A percentile compares a stretch with the other conserved stretches of the same genome.
phyloP scores from a whole-genome alignment of 805 yeast genomes.

The Kodamaea jinghongensis region DNA sequence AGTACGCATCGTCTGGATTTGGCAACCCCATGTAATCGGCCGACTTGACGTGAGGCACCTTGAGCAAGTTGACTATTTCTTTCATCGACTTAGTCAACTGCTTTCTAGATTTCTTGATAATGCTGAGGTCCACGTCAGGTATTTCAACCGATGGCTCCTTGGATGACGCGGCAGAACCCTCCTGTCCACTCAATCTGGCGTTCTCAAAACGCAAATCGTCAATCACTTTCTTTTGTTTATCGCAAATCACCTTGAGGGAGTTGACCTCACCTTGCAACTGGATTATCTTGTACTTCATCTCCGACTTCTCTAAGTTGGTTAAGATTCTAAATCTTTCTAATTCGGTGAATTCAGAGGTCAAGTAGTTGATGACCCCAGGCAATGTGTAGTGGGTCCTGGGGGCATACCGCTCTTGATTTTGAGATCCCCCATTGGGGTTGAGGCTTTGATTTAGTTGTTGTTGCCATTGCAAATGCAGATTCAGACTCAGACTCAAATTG shows the following conservation, averaged over 20 bases:
- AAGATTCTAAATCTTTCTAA: slow-evolving; percentile 42
- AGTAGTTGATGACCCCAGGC: slow-evolving; percentile 59
- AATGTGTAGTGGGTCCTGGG: slow-evolving; percentile 40
- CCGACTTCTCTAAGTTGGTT: slow-evolving; percentile 51
- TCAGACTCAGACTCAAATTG: not conserved
- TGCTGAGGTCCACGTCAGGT: slow-evolving; percentile 34
- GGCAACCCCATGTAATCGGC: slow-evolving; percentile 21
- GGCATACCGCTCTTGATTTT: slow-evolving; percentile 7
- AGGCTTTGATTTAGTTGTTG: slow-evolving; percentile 9
- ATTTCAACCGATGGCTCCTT: slow-evolving; percentile 12
- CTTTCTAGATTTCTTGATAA: slow-evolving; percentile 30
- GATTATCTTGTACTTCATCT: slow-evolving; percentile 49
- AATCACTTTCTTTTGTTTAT: slow-evolving; percentile 39
- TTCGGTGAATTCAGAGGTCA: slow-evolving; percentile 57
- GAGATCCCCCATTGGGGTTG: slow-evolving; percentile 6
- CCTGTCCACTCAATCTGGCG: slow-evolving; percentile 3
- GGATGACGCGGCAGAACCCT: not conserved
- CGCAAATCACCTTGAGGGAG: slow-evolving; percentile 39
- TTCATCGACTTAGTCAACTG: slow-evolving; percentile 36
- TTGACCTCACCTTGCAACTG: slow-evolving; percentile 54
- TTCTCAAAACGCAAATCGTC: slow-evolving; percentile 30
- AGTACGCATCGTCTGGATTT: slow-evolving; percentile 15
- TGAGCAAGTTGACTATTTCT: slow-evolving; percentile 32
- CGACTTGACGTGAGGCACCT: slow-evolving; percentile 24
- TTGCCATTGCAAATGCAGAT: slow-evolving; percentile 10